Evolutionary conservation across 768 basidiomycete genomes (phyloP), one percentile per base, ranked within the genome.

Genomic region (Termitomyces eurrhizus): DNA sequence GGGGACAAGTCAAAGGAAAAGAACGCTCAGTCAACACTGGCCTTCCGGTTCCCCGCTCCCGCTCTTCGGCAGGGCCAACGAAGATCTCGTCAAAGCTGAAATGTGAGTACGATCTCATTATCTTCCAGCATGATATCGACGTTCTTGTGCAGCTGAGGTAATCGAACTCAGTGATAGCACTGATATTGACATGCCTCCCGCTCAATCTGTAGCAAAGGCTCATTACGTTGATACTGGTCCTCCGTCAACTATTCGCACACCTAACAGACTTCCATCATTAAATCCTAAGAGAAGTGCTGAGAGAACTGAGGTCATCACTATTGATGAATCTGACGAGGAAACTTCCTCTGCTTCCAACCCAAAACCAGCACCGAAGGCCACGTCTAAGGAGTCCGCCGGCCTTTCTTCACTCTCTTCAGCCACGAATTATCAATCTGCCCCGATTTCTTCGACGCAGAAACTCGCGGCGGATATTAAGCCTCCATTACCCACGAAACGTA

Each of bases 141-240:
- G 26, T 33, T 42, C 29, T 42, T 21, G 35, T 55, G 7, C n/a
- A 55, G 54, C 29, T 21, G 35, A 51, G 51, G 45, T 61, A 21
- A 64, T 66, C 16, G 63, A 64, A 33, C n/a, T 66, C 42, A 57
- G 48, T 24, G 58, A 58, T n/a, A 58, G 59, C 32, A 44, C 45
- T 48, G 58, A 55, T 41, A 36, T 35, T 24, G 36, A 26, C 7
- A 39, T 39, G 14, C 41, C 39, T 45, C 56, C 33, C 21, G 0
- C 39, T 11, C 55, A 61, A n/a, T 37, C 55, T 54, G 59, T 49
- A 26, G 11, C 14, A 16, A 53, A 24, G 32, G 7, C 16, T 36
- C 55, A 41, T 26, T 55, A 52, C 14, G 12, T 12, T 52, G 39
- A 16, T 18, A 24, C 24, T 24, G 56, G 52, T 21, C 62, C 59